phyloP scores from a whole-genome alignment of 1,284 basidiomycete species.

The Phlebopus sp. region DNA sequence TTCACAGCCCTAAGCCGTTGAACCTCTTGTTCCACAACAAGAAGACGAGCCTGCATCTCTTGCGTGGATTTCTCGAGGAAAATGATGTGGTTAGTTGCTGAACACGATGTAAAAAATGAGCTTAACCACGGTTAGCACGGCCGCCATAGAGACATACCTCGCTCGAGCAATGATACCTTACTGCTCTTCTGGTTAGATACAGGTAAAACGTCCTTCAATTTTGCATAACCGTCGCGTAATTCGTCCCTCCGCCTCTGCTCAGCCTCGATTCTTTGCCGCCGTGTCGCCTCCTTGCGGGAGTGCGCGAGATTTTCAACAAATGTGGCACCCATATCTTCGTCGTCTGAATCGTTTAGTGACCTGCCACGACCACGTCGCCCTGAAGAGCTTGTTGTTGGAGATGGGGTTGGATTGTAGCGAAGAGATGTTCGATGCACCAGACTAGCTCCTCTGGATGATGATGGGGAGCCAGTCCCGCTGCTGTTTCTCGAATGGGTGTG shows the following conservation, averaged over 20 bases:
- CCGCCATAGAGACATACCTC: constrained; percentile 50
- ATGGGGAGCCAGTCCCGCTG: constrained; percentile 70
- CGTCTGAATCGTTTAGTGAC: constrained; percentile 71
- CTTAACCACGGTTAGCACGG: not conserved
- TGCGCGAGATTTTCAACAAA: constrained; percentile 67
- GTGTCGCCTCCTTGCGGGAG: constrained; percentile 78
- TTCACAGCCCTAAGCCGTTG: constrained; percentile 65
- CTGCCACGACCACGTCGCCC: constrained; percentile 62
- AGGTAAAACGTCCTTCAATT: constrained; percentile 81
- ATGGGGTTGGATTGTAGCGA: constrained; percentile 74
- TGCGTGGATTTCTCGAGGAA: constrained; percentile 67
- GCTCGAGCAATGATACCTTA: constrained; percentile 83
- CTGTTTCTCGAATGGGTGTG: constrained; percentile 68
- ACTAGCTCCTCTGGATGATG: constrained; percentile 67
- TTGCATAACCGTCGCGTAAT: constrained; percentile 82
- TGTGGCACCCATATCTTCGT: constrained; percentile 66
- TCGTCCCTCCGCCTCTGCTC: constrained; percentile 84
- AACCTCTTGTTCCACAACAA: constrained; percentile 62
- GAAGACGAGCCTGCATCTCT: constrained; percentile 63
- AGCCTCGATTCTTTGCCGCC: constrained; percentile 80
- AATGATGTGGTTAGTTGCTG: constrained; percentile 74
- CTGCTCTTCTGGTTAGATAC: constrained; percentile 84
- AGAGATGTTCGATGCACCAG: constrained; percentile 68
- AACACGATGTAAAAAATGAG: constrained; percentile 12
- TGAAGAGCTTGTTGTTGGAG: constrained; percentile 66